Evolutionary conservation across 179 eudicot genomes (phyloP).

Genomic region (Vitellaria paradoxa): DNA sequence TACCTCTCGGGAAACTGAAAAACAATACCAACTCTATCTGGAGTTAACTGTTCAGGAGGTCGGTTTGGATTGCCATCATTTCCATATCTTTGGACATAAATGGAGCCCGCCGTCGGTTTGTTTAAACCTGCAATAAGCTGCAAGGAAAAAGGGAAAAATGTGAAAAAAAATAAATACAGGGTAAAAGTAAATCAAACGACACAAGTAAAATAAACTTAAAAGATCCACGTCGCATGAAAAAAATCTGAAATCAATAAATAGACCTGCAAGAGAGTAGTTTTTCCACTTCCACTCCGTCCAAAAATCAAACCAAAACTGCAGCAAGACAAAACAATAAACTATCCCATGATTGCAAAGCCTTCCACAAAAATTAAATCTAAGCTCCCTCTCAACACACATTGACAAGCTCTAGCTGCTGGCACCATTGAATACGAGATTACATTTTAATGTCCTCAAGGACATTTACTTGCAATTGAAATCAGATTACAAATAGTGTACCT

Average conservation of each 20-base stretch:
- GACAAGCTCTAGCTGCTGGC: neutral
- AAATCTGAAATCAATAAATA: neutral
- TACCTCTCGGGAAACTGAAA: slow-evolving; percentile 99
- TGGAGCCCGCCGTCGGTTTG: slow-evolving; percentile 93
- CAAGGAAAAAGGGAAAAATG: slow-evolving; percentile 8
- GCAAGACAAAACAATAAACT: slow-evolving; percentile 9
- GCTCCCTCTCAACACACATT: neutral
- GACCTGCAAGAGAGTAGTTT: slow-evolving; percentile 96
- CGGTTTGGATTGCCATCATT: slow-evolving; percentile 56
- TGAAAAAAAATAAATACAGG: neutral
- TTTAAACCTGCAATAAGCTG: slow-evolving; percentile 93
- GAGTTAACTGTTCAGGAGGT: slow-evolving; percentile 45
- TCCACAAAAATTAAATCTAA: neutral
- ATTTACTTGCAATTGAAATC: slow-evolving; percentile 2
- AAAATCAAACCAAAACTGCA: slow-evolving; percentile 88
- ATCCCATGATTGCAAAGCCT: slow-evolving; percentile 9
- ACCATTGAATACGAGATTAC: neutral
- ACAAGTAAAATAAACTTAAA: neutral
- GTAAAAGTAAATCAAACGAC: neutral
- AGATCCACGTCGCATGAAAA: neutral
- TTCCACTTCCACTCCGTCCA: slow-evolving; percentile 99
- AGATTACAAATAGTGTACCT: slow-evolving; percentile 42
- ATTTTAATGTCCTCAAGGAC: neutral
- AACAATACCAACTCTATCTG: slow-evolving; percentile 84
- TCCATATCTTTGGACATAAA: slow-evolving; percentile 60